Percentiles rank a stretch among this genome's conserved stretches.
Conservation (phyloP, 1,139 yeast genomes). For the Pichia sp. region DNA sequence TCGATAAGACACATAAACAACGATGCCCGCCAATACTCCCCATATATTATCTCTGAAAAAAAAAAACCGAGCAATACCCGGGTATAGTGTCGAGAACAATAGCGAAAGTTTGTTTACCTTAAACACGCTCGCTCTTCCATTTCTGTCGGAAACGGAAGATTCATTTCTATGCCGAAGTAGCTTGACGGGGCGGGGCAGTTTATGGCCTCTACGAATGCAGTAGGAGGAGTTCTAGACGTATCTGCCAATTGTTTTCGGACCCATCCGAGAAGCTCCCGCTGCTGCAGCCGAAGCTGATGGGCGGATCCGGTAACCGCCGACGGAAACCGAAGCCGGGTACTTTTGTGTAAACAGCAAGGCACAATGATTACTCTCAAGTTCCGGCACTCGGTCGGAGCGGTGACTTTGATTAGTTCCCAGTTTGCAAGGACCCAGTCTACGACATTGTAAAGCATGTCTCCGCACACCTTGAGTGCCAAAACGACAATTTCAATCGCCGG, state of each 20-base stretch:
- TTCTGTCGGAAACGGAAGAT: not conserved
- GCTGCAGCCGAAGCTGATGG: not conserved
- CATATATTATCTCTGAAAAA: not conserved
- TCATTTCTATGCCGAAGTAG: not conserved
- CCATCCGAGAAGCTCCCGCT: not conserved
- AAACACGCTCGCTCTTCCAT: not conserved
- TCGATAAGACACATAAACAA: not conserved
- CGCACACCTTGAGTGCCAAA: conserved; percentile 26
- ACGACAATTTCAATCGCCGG: conserved; percentile 10
- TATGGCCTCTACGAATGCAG: not conserved
- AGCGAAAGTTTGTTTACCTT: not conserved
- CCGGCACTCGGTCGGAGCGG: not conserved
- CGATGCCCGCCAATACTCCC: not conserved
- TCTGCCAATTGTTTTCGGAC: not conserved
- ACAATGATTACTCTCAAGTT: conserved; percentile 16
- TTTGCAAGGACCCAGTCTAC: conserved; percentile 11
- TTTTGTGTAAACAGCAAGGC: conserved; percentile 26
- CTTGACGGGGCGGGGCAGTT: not conserved
- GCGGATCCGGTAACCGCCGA: not conserved
- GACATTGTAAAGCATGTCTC: conserved; percentile 23
- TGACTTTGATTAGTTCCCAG: not conserved
- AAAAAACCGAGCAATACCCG: not conserved
- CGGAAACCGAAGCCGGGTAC: conserved; percentile 7
- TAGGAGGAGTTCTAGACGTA: not conserved
- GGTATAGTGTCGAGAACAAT: not conserved